These are phyloP conservation scores for Xylaria polymorpha DNA, from an alignment of 2,329 filamentous ascomycete species.

Conservation along the genomic window DNA sequence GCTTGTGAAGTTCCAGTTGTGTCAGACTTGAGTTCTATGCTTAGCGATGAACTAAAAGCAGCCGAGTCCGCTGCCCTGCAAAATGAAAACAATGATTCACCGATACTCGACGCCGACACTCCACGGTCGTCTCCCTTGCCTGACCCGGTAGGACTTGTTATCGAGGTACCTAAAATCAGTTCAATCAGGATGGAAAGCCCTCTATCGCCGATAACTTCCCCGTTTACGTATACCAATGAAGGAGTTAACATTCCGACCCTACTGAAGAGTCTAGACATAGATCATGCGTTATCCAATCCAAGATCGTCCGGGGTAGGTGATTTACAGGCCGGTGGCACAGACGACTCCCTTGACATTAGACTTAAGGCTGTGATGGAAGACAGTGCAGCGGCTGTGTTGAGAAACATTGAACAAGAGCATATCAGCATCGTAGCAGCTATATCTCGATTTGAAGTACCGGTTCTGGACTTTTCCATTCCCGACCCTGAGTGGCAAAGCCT, in stretches of 20 bases:
- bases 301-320: neutral
- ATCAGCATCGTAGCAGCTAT: constrained; percentile 45
- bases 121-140: constrained; percentile 30
- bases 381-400: constrained; percentile 29
- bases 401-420: constrained; percentile 46
- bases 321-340: neutral
- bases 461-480: constrained; percentile 47
- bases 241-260: constrained; percentile 31
- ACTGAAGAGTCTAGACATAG: constrained; percentile 38
- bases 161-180: constrained; percentile 25
- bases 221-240: constrained; percentile 15
- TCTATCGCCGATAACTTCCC: constrained; percentile 39
- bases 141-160: constrained; percentile 30
- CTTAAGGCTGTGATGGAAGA: constrained; percentile 37
- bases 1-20: constrained; percentile 44
- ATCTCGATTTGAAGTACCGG: constrained; percentile 46
- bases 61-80: constrained; percentile 41
- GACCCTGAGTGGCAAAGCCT: constrained; percentile 43
- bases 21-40: constrained; percentile 46
- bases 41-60: constrained; percentile 45
- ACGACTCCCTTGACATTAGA: constrained; percentile 35
- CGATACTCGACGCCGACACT: constrained; percentile 16
- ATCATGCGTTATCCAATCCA: constrained; percentile 29
- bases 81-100: constrained; percentile 15
- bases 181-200: constrained; percentile 47